These are phyloP conservation scores for Aureobasidium sp. DNA, from an alignment of 2,329 filamentous ascomycete genomes.

Conservation along the genomic window DNA sequence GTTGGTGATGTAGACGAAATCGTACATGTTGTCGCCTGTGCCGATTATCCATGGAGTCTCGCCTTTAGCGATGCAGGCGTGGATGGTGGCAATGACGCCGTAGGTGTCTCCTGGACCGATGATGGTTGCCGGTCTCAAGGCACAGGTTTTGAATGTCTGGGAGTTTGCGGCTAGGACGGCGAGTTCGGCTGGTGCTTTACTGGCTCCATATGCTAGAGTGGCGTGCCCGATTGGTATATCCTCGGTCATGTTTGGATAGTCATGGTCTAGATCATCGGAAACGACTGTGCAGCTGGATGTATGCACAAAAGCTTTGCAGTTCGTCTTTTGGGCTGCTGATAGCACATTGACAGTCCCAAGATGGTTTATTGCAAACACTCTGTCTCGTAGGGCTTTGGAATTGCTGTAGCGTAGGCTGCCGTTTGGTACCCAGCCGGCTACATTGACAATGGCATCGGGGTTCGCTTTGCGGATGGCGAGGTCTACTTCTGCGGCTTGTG, in stretches of 20 bases:
- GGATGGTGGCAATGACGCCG: slow-evolving; percentile 64
- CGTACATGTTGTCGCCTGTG: slow-evolving; percentile 61
- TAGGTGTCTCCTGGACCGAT: slow-evolving; percentile 78
- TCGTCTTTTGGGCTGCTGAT: slow-evolving; percentile 57
- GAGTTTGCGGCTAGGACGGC: slow-evolving; percentile 68
- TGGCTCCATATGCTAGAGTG: slow-evolving; percentile 74
- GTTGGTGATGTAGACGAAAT: slow-evolving; percentile 64
- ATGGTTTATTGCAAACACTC: slow-evolving; percentile 79
- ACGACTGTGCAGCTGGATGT: slow-evolving; percentile 85
- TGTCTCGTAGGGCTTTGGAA: slow-evolving; percentile 38
- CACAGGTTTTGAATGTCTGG: slow-evolving; percentile 63
- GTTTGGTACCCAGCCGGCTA: slow-evolving; percentile 51
- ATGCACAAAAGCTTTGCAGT: slow-evolving; percentile 78
- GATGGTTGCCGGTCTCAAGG: slow-evolving; percentile 81
- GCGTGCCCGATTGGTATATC: slow-evolving; percentile 69
- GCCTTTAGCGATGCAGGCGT: slow-evolving; percentile 61
- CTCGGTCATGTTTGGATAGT: slow-evolving; percentile 82
- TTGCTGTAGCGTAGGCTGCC: slow-evolving; percentile 35
- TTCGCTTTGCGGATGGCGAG: slow-evolving; percentile 53
- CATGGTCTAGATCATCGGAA: slow-evolving; percentile 65
- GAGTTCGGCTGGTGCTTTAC: slow-evolving; percentile 79
- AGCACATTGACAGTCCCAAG: slow-evolving; percentile 76
- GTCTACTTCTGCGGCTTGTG: slow-evolving; percentile 29
- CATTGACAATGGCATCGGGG: slow-evolving; percentile 85
- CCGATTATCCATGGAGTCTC: slow-evolving; percentile 77